Conservation (phyloP, 1,284 basidiomycete species). For the Ceratobasidium sp. region DNA sequence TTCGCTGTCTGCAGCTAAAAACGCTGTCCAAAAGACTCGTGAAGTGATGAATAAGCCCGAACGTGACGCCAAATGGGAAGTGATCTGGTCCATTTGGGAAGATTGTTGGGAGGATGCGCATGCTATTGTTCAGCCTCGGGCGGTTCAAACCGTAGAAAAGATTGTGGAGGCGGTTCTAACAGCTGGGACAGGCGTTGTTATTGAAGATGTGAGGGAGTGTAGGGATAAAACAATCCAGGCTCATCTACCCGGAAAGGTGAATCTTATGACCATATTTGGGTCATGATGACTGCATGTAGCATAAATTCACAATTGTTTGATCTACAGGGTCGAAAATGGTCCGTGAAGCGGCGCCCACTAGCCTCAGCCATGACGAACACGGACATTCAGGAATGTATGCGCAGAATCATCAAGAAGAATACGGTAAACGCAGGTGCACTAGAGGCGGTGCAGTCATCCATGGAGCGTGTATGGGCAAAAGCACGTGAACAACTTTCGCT, state of each 20-base stretch:
- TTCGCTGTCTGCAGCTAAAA: not conserved
- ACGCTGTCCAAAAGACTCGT: not conserved
- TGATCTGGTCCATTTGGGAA: slow-evolving; percentile 20
- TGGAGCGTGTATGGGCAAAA: not conserved
- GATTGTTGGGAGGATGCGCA: not conserved
- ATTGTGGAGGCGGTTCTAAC: not conserved
- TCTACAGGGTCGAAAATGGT: not conserved
- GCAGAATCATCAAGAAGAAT: not conserved
- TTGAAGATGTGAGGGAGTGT: not conserved
- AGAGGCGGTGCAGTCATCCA: not conserved
- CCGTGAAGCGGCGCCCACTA: not conserved
- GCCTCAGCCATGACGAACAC: not conserved
- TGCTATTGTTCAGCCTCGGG: not conserved
- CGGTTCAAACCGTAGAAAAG: not conserved
- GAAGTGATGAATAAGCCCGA: not conserved
- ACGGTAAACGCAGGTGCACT: not conserved
- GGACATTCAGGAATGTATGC: slow-evolving; percentile 7
- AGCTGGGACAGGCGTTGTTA: not conserved
- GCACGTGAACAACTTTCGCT: not conserved
- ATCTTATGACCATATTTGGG: not conserved
- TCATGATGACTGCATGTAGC: not conserved
- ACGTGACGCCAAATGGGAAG: slow-evolving; percentile 8
- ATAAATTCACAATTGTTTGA: not conserved
- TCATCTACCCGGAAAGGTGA: not conserved
- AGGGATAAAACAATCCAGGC: not conserved